Conservation (phyloP, 31 red algal species). For the Odonthalia washingtoniensis region DNA sequence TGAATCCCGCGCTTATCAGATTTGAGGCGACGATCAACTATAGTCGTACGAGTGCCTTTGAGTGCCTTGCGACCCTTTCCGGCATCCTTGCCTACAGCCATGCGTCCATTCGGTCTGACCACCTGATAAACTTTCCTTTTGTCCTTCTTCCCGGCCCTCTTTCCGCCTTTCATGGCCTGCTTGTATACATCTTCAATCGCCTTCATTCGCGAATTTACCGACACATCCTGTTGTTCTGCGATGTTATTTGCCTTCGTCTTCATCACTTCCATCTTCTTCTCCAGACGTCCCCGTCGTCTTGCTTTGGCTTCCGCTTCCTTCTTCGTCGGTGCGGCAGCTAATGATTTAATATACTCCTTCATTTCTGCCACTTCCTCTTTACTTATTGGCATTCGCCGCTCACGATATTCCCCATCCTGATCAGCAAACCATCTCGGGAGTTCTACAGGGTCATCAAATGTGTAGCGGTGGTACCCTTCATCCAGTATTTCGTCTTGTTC, state of each 20-base stretch:
- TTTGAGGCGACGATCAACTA: slow-evolving; percentile 92
- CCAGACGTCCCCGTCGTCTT: slow-evolving; percentile 53
- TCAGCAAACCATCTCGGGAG: slow-evolving; percentile 97
- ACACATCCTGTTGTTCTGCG: slow-evolving; percentile 78
- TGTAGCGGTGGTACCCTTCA: slow-evolving; percentile 89
- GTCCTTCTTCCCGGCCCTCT: slow-evolving; percentile 74
- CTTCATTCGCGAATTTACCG: slow-evolving; percentile 71
- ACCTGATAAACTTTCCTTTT: slow-evolving; percentile 86
- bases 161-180: slow-evolving; percentile 62
- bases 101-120: slow-evolving; percentile 55
- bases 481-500: slow-evolving; percentile 78
- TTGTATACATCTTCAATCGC: slow-evolving; percentile 87
- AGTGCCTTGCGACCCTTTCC: slow-evolving; percentile 46
- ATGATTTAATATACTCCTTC: slow-evolving; percentile 78
- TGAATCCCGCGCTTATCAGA: slow-evolving; percentile 82
- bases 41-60: slow-evolving; percentile 60
- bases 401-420: slow-evolving; percentile 79
- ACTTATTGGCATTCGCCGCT: slow-evolving; percentile 61
- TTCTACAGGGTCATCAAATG: slow-evolving; percentile 83
- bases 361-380: slow-evolving; percentile 80
- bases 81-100: slow-evolving; percentile 64
- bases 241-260: slow-evolving; percentile 84
- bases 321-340: slow-evolving; percentile 78
- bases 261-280: slow-evolving; percentile 74
- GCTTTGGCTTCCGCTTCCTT: slow-evolving; percentile 92